Conservation (phyloP, 805 yeast genomes). For the Spathaspora girioi region DNA sequence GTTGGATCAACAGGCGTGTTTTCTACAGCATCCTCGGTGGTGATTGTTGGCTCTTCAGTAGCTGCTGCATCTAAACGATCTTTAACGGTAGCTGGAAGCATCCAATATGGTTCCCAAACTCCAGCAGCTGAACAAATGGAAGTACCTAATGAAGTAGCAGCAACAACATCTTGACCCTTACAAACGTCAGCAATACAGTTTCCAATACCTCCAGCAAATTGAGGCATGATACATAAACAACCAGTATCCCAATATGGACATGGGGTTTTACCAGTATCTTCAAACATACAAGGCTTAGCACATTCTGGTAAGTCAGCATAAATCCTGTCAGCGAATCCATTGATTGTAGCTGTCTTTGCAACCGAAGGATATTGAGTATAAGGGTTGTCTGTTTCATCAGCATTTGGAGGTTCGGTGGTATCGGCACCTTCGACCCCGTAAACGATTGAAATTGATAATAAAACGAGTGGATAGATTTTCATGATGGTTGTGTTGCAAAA, state of each 20-base stretch:
- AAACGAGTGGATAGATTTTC: background rate
- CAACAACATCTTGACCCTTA: constrained; percentile 28
- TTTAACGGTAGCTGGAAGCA: constrained; percentile 29
- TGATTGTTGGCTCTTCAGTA: constrained; percentile 1
- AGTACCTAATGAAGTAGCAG: constrained; percentile 36
- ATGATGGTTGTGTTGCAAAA: background rate
- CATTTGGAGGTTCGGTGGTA: background rate
- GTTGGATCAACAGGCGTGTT: background rate
- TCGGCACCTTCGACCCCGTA: background rate
- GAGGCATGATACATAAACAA: constrained; percentile 46
- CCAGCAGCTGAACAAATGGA: constrained; percentile 42
- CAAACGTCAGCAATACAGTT: constrained; percentile 37
- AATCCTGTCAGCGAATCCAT: constrained; percentile 48
- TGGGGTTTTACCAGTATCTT: constrained; percentile 35
- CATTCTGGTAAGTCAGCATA: constrained; percentile 35
- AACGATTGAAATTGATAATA: background rate
- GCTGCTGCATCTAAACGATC: constrained; percentile 14
- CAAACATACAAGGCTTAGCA: constrained; percentile 37
- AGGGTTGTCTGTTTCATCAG: constrained; percentile 11
- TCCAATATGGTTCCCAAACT: constrained; percentile 40
- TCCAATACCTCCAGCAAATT: constrained; percentile 39
- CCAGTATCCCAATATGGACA: constrained; percentile 52
- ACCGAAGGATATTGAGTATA: constrained; percentile 32
- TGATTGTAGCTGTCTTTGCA: constrained; percentile 37
- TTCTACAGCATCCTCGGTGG: no score